A percentile compares a stretch with the other conserved stretches of the same genome.
These are phyloP conservation scores for Alternaria sp. DNA, from an alignment of 2,329 filamentous ascomycete genomes.

Conservation along the genomic window DNA sequence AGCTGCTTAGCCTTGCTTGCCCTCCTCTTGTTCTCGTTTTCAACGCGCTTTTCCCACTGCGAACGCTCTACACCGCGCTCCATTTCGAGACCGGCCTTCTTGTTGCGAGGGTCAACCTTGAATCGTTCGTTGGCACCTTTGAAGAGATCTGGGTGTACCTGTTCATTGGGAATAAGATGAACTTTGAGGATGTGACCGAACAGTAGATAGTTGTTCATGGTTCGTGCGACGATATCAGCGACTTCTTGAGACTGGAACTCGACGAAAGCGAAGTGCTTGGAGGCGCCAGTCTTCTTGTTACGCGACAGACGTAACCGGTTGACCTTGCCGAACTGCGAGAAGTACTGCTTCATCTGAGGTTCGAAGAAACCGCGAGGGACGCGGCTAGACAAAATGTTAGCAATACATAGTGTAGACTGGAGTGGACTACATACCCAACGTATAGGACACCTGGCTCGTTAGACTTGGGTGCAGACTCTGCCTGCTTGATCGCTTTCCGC, in stretches of 20 bases:
- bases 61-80: slow-evolving; percentile 76
- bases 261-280: slow-evolving; percentile 94
- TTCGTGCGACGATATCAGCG: slow-evolving; percentile 91
- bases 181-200: slow-evolving; percentile 95
- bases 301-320: slow-evolving; percentile 81
- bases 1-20: slow-evolving; percentile 75
- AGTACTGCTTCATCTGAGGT: slow-evolving; percentile 91
- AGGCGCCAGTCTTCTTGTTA: slow-evolving; percentile 88
- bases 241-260: slow-evolving; percentile 81
- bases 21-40: slow-evolving; percentile 75
- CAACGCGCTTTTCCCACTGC: slow-evolving; percentile 79
- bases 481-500: slow-evolving; percentile 58
- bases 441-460: slow-evolving; percentile 81
- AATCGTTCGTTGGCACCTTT: slow-evolving; percentile 90
- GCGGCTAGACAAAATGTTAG: slow-evolving; percentile 60
- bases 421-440: slow-evolving; percentile 66
- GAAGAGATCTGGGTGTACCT: slow-evolving; percentile 83
- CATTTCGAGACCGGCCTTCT: slow-evolving; percentile 79
- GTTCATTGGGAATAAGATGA: slow-evolving; percentile 76
- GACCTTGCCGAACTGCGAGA: slow-evolving; percentile 89
- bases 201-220: slow-evolving; percentile 97
- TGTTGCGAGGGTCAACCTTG: slow-evolving; percentile 87
- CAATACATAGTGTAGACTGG: neutral
- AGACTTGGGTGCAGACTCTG: slow-evolving; percentile 60
- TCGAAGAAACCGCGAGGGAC: slow-evolving; percentile 98